phyloP scores from a whole-genome alignment of 257 asterid genomes.

The Gynochthodes officinalis region DNA sequence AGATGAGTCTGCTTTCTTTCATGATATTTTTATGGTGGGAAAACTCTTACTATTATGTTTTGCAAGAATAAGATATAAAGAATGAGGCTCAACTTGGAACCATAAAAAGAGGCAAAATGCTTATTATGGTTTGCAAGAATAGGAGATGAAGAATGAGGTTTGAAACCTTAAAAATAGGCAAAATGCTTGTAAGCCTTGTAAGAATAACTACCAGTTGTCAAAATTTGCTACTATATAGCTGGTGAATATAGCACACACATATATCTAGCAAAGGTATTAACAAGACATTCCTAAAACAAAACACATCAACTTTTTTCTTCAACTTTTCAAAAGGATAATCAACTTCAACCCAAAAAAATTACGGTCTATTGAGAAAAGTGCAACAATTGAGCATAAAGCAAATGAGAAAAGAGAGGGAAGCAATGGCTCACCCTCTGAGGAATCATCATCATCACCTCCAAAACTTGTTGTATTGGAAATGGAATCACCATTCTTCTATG shows the following conservation, averaged over 20 bases:
- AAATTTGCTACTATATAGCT: slow-evolving; percentile 31
- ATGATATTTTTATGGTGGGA: not conserved
- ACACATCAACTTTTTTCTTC: not conserved
- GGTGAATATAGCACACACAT: slow-evolving; percentile 22
- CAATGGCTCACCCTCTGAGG: slow-evolving; percentile 61
- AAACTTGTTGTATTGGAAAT: slow-evolving; percentile 42
- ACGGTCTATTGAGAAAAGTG: slow-evolving; percentile 11
- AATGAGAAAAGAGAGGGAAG: slow-evolving; percentile 48
- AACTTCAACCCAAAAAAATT: not conserved
- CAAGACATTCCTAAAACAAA: not conserved
- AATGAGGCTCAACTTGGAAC: slow-evolving; percentile 3
- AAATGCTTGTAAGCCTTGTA: not conserved
- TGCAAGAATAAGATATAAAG: not conserved
- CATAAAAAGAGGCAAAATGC: not conserved
- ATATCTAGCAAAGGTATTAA: not conserved
- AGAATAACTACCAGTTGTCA: slow-evolving; percentile 45
- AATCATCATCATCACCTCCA: slow-evolving; percentile 19
- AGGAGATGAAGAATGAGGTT: not conserved
- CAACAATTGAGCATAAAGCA: slow-evolving; percentile 52
- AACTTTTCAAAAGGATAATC: not conserved
- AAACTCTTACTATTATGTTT: not conserved
- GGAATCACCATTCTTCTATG: slow-evolving; percentile 30
- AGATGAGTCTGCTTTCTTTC: not conserved
- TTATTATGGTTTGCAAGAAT: not conserved
- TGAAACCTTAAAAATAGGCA: slow-evolving; percentile 6